Base-by-base conservation (phyloP, 2,329 filamentous ascomycete species). In the Apiospora pterosperma region DNA sequence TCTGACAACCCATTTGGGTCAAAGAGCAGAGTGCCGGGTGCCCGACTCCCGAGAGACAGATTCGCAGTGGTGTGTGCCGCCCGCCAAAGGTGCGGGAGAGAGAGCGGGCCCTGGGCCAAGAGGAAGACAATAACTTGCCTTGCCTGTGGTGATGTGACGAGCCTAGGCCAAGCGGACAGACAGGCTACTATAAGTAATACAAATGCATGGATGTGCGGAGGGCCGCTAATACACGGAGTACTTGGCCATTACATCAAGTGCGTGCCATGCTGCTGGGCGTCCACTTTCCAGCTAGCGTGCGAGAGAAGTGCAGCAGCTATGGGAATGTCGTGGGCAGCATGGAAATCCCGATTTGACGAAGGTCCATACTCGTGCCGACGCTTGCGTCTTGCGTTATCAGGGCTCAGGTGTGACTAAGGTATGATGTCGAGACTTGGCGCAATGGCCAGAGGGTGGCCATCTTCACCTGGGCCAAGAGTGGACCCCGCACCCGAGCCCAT, bases 391-490 rank as follows among this genome's bases (percentile, higher is more conserved):
- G 42, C 21, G 42, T 48, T 48, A 48, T 48, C 42, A n/a, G 5
- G 39, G 39, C 39, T 42, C 39, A 41, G 41, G 10, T 21, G n/a
- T 42, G 41, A 41, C 38, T 34, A 42, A 44, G 36, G 36, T 42
- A 62, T 62, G 60, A 62, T 44, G 60, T 62, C 19, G 39, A 62
- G 39, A 36, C 36, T 34, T 19, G 48, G 48, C 25, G 48, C 48
- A 55, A 21, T 34, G 48, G 28, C 28, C 48, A 55, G 48, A 55
- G 48, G 28, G n/a, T 34, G 48, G 48, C 48, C 48, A 55, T 31
- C 8, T 34, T 34, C 25, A 31, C 8, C 48, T 28, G 28, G 19
- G 48, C 48, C 48, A 55, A 55, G 48, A 55, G 48, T 28, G 48
- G 48, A 34, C 48, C 48, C 48, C 44, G 44, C 44, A 25, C 25